Base-by-base conservation (phyloP, 768 basidiomycete species). In the Pleurotus platypus region DNA sequence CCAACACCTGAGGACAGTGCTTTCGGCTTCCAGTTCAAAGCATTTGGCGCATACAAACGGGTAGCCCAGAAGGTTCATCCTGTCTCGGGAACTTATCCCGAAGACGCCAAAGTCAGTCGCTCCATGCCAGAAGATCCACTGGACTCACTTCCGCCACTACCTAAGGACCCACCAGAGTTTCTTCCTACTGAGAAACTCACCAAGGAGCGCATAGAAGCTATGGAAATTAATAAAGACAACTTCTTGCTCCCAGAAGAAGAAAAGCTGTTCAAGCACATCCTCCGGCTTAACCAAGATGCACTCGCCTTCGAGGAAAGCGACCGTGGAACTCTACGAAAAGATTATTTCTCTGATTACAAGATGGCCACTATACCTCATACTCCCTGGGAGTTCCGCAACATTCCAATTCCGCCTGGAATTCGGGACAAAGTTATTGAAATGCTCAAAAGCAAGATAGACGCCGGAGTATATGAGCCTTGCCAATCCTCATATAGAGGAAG, bases 161-260 rank as follows among this genome's bases (percentile, higher is more conserved):
- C 71, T 1, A 46, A 57, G 1, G 22, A 64, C 38, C 72, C 73
- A 11, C 72, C 73, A 4, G 64, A 68, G 1, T 77, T 76, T 60
- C 24, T 13, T 1, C 70, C 71, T 11, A 66, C 68, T 3, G 37
- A 12, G 6, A 59, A 60, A 13, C 64, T 68, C 5, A 71, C 66
- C 3, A 50, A 58, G 38, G 69, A 71, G 58, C 24, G 66, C n/a
- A 63, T 65, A 20, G 64, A 70, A n/a, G 20, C 1, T 0, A 60
- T 71, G 58, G 46, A 63, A 4, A 58, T 68, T 3, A 72, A 73
- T 56, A 9, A 56, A 1, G 60, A 70, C 26, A 58, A 57, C 0
- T 78, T 76, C 55, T 62, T 78, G 0, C 67, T 60, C 62, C 65
- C 64, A 0, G 70, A 76, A 48, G 76, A 79, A 59, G 63, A 69